A percentile compares a stretch with the other conserved stretches of the same genome.
Evolutionary conservation across 2,329 filamentous ascomycete genomes (phyloP).

Genomic region (Ascochyta koolunga): DNA sequence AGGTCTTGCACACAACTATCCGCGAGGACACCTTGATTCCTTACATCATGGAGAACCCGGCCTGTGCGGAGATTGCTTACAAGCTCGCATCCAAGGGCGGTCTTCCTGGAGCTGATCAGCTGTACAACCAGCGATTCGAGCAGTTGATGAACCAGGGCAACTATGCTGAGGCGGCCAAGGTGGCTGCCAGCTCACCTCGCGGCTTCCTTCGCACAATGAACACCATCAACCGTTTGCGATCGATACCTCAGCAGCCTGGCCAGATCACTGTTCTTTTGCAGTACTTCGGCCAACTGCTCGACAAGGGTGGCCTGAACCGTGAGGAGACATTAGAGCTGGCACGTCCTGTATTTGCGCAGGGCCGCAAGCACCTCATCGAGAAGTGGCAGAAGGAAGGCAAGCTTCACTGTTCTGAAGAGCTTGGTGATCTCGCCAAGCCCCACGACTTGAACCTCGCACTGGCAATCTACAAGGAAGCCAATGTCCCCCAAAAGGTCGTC

Average conservation of each 20-base stretch:
- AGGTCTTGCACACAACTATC: constrained; percentile 91
- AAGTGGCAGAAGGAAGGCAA: constrained; percentile 99
- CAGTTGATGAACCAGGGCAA: constrained; percentile 79
- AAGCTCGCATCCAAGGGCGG: constrained; percentile 95
- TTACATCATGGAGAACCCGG: constrained; percentile 95
- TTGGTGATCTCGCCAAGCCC: constrained; percentile 89
- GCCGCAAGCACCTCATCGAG: constrained; percentile 92
- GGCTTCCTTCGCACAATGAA: constrained; percentile 93
- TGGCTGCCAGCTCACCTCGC: constrained; percentile 93
- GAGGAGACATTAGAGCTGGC: constrained; percentile 95
- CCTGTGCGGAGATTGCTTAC: constrained; percentile 90
- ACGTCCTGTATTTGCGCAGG: constrained; percentile 88
- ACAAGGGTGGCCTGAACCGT: constrained; percentile 91
- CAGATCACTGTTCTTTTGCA: constrained; percentile 94
- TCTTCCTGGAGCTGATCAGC: constrained; percentile 88
- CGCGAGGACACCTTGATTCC: constrained; percentile 91
- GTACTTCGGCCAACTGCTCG: constrained; percentile 96
- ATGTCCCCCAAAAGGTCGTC: constrained; percentile 90
- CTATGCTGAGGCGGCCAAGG: constrained; percentile 88
- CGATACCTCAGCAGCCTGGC: constrained; percentile 76
- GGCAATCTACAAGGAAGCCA: constrained; percentile 87
- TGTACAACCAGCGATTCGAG: constrained; percentile 93
- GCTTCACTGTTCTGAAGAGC: constrained; percentile 92
- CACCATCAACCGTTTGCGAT: constrained; percentile 96
- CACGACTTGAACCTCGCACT: constrained; percentile 90